A percentile compares a stretch with the other conserved stretches of the same genome.
Conservation (phyloP, 2,329 filamentous ascomycete species). For the Aspergillus ruber region DNA sequence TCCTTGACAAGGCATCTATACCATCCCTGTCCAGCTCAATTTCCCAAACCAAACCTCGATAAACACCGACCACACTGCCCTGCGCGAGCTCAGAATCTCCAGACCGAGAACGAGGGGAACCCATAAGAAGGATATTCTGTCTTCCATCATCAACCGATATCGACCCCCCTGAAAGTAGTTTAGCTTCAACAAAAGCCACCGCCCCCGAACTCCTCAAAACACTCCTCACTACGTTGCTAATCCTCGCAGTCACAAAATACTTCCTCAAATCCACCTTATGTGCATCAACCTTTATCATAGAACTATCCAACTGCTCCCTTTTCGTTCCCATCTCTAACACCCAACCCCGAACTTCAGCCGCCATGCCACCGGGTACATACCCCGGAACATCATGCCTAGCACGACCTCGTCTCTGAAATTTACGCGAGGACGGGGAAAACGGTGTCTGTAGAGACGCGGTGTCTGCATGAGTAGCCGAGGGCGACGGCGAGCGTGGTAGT, state of each 20-base stretch:
- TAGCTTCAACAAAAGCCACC: slow-evolving; percentile 17
- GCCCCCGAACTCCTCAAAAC: slow-evolving; percentile 19
- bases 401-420: slow-evolving; percentile 25
- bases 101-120: slow-evolving; percentile 13
- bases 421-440: slow-evolving; percentile 31
- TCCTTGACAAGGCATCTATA: background rate
- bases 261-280: background rate
- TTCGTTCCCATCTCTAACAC: slow-evolving; percentile 33
- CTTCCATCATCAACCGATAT: background rate
- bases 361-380: slow-evolving; percentile 35
- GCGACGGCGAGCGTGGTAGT: slow-evolving; percentile 31
- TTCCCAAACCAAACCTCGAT: slow-evolving; percentile 30
- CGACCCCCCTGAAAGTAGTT: background rate
- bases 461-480: slow-evolving; percentile 14
- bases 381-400: slow-evolving; percentile 12
- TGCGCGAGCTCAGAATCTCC: slow-evolving; percentile 6
- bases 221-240: too few species aligned
- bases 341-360: slow-evolving; percentile 36
- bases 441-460: slow-evolving; percentile 18
- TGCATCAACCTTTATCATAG: background rate
- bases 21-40: slow-evolving; percentile 19
- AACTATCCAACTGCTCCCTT: slow-evolving; percentile 15
- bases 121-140: slow-evolving; percentile 24
- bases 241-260: slow-evolving; percentile 16
- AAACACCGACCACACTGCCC: slow-evolving; percentile 24